A percentile compares a stretch with the other conserved stretches of the same genome.
Evolutionary conservation across 768 basidiomycete species (phyloP).

Genomic region (Suillus fuscotomentosus): DNA sequence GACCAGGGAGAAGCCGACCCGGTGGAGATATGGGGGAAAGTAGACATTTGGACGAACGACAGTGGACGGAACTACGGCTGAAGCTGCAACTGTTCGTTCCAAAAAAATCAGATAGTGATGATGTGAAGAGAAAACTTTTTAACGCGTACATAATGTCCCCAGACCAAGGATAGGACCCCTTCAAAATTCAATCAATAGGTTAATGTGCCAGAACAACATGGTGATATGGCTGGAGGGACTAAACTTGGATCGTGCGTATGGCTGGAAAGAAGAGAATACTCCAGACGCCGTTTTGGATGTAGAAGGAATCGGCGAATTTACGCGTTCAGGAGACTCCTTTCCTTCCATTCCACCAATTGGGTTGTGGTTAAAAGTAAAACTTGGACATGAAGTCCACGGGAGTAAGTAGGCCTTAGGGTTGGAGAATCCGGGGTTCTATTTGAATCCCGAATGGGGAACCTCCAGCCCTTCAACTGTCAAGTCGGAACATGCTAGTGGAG

Average conservation of each 20-base stretch:
- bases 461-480: background rate
- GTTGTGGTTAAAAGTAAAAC: background rate
- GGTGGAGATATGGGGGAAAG: constrained; percentile 42
- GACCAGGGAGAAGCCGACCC: constrained; percentile 42
- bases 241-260: constrained; percentile 31
- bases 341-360: constrained; percentile 1
- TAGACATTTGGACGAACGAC: constrained; percentile 24
- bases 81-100: constrained; percentile 32
- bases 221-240: constrained; percentile 21
- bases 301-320: background rate
- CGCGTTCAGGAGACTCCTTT: background rate
- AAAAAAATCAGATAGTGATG: background rate
- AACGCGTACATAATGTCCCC: constrained; percentile 34
- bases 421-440: background rate
- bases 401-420: background rate
- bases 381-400: background rate
- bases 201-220: background rate
- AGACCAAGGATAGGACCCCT: constrained; percentile 30
- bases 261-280: constrained; percentile 24
- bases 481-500: constrained; percentile 4
- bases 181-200: constrained; percentile 4
- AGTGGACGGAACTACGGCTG: constrained; percentile 35
- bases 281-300: constrained; percentile 19
- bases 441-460: background rate
- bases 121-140: background rate